Evolutionary conservation across 2,329 filamentous ascomycete genomes (phyloP).

Genomic region (Ustulina deusta): DNA sequence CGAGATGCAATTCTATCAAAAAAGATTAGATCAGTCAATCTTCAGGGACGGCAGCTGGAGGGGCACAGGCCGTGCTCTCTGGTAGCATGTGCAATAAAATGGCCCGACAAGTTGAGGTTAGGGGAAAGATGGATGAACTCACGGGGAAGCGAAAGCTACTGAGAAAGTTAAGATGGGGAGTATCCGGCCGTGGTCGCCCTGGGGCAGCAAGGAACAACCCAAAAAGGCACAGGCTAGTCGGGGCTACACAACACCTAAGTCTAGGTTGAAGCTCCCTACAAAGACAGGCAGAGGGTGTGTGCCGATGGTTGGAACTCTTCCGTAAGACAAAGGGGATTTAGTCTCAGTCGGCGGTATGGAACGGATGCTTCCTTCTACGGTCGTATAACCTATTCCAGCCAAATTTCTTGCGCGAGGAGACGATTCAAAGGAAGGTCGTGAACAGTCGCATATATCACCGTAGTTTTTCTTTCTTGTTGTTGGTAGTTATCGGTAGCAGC

Average conservation of each 20-base stretch:
- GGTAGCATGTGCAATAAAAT: constrained; percentile 3
- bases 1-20: constrained; percentile 23
- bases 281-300: constrained; percentile 13
- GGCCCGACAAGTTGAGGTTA: background rate
- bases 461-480: constrained; percentile 1
- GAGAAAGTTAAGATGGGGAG: constrained; percentile 11
- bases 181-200: constrained; percentile 5
- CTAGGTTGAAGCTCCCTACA: constrained; percentile 1
- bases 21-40: constrained; percentile 21
- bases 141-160: constrained; percentile 31
- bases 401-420: constrained; percentile 17
- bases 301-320: constrained; percentile 21
- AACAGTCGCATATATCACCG: background rate
- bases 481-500: background rate
- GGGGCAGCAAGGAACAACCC: constrained; percentile 10
- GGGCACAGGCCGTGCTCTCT: constrained; percentile 1
- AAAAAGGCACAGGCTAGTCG: constrained; percentile 11
- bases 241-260: constrained; percentile 15
- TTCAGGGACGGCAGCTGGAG: background rate
- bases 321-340: constrained; percentile 35
- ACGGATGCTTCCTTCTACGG: constrained; percentile 25
- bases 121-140: constrained; percentile 17
- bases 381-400: constrained; percentile 14
- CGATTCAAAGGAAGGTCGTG: constrained; percentile 12
- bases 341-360: constrained; percentile 29